Evolutionary conservation across 441 rosid species (phyloP), one percentile per base, ranked within the genome.

Genomic region (Pelargonium australe): DNA sequence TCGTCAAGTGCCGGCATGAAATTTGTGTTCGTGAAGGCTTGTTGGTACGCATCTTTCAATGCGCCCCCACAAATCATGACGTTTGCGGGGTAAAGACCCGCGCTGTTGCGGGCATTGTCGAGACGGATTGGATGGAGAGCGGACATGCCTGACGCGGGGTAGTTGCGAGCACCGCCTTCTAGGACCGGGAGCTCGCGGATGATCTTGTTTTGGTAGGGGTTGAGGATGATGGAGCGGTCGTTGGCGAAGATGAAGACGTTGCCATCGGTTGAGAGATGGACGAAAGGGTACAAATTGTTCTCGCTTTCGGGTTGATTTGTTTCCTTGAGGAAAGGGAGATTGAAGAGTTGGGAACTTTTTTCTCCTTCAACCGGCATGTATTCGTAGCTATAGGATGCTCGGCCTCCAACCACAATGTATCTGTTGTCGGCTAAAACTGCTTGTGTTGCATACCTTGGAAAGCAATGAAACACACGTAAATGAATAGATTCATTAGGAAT

Each of bases 371-470:
- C n/a, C 0, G 90, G 86, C 49, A 89, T 80, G 69, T 69, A 85
- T 75, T 89, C 92, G 44, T 78, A 85, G 61, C 80, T 87, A 23
- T 76, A 83, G 6, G 85, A 77, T 0, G 70, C 78, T 9, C 92
- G 80, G 4, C 92, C 92, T 6, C 95, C 95, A 2, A 85, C 77
- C 41, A 89, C 86, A 1, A 89, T 72, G 70, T 79, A 84, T 20
- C 77, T 68, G 5, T 90, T 87, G 23, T 89, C 89, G 0, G 75
- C 68, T 23, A 89, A 63, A 63, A 70, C 70, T 23, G 81, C 83
- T 65, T 87, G 92, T 7, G 92, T 89, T 0, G 86, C 77, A 69
- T 89, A 87, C 89, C 91, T 87, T 37, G 1, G 60, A 34, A 51
- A 37, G 3, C 55, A 63, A 25, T n/a, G n/a, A n/a, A n/a, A n/a